Percentiles rank a stretch among this genome's conserved stretches.
Evolutionary conservation across 345 rosid genomes (phyloP).

Genomic region (Eucalyptus melliodora): DNA sequence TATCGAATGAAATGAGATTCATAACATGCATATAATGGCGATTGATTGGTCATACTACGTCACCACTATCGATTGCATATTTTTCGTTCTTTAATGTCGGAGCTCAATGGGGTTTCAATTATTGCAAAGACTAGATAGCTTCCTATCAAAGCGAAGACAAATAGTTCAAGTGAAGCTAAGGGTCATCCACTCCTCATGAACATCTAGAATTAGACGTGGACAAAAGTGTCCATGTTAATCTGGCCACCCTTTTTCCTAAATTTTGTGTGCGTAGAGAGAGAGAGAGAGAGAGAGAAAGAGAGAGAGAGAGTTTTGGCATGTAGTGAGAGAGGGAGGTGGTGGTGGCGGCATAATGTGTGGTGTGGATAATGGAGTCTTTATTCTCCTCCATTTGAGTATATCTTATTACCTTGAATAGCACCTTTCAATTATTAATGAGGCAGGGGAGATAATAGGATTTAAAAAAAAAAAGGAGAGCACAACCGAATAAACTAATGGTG

Average conservation of each 20-base stretch:
- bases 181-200: background rate
- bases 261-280: background rate
- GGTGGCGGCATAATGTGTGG: background rate
- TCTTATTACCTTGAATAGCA: background rate
- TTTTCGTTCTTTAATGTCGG: background rate
- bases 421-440: background rate
- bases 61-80: rapidly evolving
- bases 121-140: background rate
- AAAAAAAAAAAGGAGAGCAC: background rate
- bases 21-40: background rate
- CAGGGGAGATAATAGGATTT: background rate
- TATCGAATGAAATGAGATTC: background rate
- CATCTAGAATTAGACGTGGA: background rate
- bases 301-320: background rate
- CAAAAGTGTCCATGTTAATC: background rate
- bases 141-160: background rate
- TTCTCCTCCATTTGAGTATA: background rate
- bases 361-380: background rate
- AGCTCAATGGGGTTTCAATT: background rate
- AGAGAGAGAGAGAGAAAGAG: background rate
- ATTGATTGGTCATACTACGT: background rate
- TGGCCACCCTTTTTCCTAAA: background rate
- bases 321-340: background rate
- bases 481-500: background rate
- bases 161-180: background rate